Evolutionary conservation across 768 basidiomycete genomes (phyloP), one percentile per base, ranked within the genome.

Genomic region (Mrakia gelida): DNA sequence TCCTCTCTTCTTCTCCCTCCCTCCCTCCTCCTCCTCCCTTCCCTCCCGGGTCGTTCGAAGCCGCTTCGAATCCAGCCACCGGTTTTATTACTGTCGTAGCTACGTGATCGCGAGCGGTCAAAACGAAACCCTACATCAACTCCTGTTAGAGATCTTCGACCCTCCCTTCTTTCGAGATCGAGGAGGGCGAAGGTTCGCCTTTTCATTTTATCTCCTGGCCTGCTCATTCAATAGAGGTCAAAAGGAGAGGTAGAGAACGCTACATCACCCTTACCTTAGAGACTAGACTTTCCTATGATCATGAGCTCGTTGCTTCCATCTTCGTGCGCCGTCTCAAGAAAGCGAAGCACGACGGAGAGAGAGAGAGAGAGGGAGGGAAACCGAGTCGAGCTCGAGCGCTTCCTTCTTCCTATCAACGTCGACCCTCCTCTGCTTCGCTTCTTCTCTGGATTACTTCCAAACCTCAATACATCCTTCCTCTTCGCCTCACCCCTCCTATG

Each of bases 41-140:
- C 56, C 15, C 21, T 26, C 26, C 34, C 59, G 75, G 75, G 65
- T 65, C 45, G 75, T 75, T 75, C 75, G 75, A 75, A 75, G 75
- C 75, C 75, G 75, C 75, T 70, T 68, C 75, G 45, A 43, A 23
- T 34, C 75, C 54, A 34, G 73, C 73, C 23, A 30, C 75, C 45
- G 62, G 62, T 67, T 45, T 34, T 23, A 32, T 18, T 62, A 67
- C 67, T 52, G 75, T 43, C 34, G 75, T 54, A 45, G 63, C 52
- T 63, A 43, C 75, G 65, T 75, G 75, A 65, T 52, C 63, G 63
- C 75, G 63, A 67, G 75, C 75, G 75, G 75, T 75, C 75, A 75
- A 75, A 75, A 75, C 75, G 63, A 67, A 49, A 65, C 65, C 75
- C 75, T 7, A 75, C 13, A 75, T 30, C 75, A 23, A 67, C 49